Evolutionary conservation across 2,329 filamentous ascomycete genomes (phyloP), one percentile per base, ranked within the genome.

Genomic region (Seiridium cupressi): DNA sequence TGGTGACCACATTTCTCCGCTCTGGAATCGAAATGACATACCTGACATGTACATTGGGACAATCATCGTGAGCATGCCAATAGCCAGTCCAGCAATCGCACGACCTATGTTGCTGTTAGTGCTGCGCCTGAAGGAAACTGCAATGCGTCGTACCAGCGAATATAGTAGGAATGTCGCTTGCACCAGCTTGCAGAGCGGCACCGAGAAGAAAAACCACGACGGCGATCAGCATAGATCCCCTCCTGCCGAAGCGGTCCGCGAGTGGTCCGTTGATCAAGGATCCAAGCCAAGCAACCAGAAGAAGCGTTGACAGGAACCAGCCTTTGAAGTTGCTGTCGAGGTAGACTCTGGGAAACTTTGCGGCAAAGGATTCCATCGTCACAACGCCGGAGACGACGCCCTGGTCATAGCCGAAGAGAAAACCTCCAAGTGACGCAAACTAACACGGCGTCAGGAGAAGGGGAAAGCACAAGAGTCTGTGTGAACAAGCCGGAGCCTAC

Each of bases 271-370:
- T 77, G 61, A 74, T 56, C 34, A 84, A 70, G 1, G 81, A 81
- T 2, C 81, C 81, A 54, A 81, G 68, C 79, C 79, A 82, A 4
- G 80, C 81, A 54, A 77, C 70, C 1, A 84, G 69, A 8, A 81
- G 67, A 4, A 84, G 68, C 2, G 76, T 79, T 5, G 81, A 81
- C 2, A 82, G 79, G 57, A 83, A 81, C 80, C 81, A 83, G 38
- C 80, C 81, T 61, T 82, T 81, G 69, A 81, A 81, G 9, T 75
- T 66, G 60, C 73, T 77, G 60, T 82, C 78, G 0, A 72, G 59
- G 54, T 74, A 78, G 13, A 81, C 72, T 6, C 71, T 66, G 7
- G 70, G 69, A 47, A 72, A 69, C 0, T 59, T 47, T 4, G 62
- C 68, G 1, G 51, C 71, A 60, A 81, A 81, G 3, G 72, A 75